Percentiles rank a stretch among this genome's conserved stretches.
These are phyloP conservation scores for Neurospora pannonica DNA, from an alignment of 495 filamentous ascomycete species.

Conservation along the genomic window DNA sequence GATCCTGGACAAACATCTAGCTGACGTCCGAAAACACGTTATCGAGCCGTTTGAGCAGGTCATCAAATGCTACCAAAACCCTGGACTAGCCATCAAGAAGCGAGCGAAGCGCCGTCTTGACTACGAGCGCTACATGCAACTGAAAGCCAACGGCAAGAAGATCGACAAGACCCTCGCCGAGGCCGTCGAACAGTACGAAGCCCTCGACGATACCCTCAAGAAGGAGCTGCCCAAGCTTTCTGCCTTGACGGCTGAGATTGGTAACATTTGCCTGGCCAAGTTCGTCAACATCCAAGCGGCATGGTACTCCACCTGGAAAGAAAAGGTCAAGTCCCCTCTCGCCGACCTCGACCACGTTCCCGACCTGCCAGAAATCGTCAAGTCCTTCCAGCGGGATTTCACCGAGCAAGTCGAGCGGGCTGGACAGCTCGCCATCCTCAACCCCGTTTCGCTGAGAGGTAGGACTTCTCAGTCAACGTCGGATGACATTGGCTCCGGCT, in stretches of 20 bases:
- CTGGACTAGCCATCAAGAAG: constrained; percentile 81
- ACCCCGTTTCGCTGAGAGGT: constrained; percentile 29
- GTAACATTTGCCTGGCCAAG: constrained; percentile 67
- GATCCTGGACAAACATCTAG: constrained; percentile 75
- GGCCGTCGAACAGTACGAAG: constrained; percentile 74
- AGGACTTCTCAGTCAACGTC: constrained; percentile 38
- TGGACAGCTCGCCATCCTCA: constrained; percentile 39
- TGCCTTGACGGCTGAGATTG: constrained; percentile 62
- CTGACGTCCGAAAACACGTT: constrained; percentile 65
- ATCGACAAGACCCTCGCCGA: constrained; percentile 73
- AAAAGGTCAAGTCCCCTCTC: constrained; percentile 67
- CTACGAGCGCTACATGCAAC: constrained; percentile 55
- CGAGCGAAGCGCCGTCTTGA: constrained; percentile 81
- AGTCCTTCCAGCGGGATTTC: constrained; percentile 66
- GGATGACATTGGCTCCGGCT: constrained; percentile 26
- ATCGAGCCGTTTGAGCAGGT: constrained; percentile 80
- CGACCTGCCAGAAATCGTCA: constrained; percentile 55
- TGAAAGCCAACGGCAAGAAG: constrained; percentile 63
- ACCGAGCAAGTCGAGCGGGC: constrained; percentile 46
- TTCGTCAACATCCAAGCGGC: constrained; percentile 71
- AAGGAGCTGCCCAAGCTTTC: constrained; percentile 87
- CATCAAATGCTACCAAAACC: constrained; percentile 69
- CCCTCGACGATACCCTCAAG: constrained; percentile 85
- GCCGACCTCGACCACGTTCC: constrained; percentile 53
- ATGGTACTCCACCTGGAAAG: constrained; percentile 72